Evolutionary conservation across 73 alveolate genomes (phyloP).

Genomic region (Blepharisma stoltei): DNA sequence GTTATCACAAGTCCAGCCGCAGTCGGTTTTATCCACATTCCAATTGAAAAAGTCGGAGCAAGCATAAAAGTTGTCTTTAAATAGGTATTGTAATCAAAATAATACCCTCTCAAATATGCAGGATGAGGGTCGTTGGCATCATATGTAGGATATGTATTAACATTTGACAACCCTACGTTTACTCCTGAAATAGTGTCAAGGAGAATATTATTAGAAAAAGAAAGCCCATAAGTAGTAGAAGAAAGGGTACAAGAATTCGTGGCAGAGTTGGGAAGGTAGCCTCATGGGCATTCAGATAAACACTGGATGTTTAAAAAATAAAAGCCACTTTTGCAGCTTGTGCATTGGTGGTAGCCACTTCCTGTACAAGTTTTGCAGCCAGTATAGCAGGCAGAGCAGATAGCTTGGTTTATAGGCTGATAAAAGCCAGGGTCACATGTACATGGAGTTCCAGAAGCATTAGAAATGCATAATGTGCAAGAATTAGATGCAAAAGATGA

Average conservation of each 20-base stretch:
- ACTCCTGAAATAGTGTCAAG: too few relatives aligned
- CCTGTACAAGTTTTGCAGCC: background rate
- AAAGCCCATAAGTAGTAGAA: too few relatives aligned
- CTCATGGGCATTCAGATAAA: background rate
- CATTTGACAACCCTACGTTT: background rate
- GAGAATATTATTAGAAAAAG: too few relatives aligned
- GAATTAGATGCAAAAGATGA: background rate
- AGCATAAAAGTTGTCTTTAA: background rate
- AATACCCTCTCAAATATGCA: background rate
- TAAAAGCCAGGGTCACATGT: constrained; percentile 5
- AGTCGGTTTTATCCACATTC: background rate
- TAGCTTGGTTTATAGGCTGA: background rate
- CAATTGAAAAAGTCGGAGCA: background rate
- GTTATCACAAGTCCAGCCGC: background rate
- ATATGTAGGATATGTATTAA: background rate
- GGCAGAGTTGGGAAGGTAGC: background rate
- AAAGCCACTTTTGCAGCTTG: background rate
- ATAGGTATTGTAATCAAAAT: background rate
- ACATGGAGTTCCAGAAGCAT: constrained; percentile 22
- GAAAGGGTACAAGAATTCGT: too few relatives aligned
- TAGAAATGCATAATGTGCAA: background rate
- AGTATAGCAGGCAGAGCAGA: background rate
- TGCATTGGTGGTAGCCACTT: background rate
- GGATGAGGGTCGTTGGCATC: constrained; percentile 14
- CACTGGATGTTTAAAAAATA: background rate